These are phyloP conservation scores for Lepidopterella palustris DNA, from an alignment of 495 filamentous ascomycete species.

Conservation along the genomic window DNA sequence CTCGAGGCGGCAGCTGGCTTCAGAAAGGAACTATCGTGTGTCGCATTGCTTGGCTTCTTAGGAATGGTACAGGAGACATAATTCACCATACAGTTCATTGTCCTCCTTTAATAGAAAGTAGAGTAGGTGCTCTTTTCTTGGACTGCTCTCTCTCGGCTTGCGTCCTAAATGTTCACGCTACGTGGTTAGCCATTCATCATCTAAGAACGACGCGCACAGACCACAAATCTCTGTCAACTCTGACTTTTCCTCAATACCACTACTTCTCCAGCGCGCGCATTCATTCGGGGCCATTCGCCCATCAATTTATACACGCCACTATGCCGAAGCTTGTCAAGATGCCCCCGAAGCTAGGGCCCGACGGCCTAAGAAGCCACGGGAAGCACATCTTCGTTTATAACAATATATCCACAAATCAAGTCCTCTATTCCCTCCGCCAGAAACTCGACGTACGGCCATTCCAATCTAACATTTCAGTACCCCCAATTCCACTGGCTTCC, in stretches of 20 bases:
- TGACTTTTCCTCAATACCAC: background rate
- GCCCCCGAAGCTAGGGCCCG: background rate
- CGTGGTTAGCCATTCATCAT: background rate
- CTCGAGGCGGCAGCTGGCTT: background rate
- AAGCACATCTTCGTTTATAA: slow-evolving; percentile 76
- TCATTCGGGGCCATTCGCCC: background rate
- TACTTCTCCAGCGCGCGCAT: background rate
- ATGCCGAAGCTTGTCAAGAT: background rate
- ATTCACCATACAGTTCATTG: background rate
- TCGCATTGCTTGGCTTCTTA: background rate
- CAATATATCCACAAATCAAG: slow-evolving; percentile 73
- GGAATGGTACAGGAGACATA: background rate
- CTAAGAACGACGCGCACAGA: background rate
- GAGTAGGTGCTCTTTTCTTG: too few species aligned
- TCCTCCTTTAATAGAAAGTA: background rate
- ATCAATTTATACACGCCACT: background rate
- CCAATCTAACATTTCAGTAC: background rate
- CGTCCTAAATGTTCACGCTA: too few species aligned
- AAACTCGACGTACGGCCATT: slow-evolving; percentile 55
- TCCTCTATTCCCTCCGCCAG: slow-evolving; percentile 71
- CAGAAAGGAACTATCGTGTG: background rate
- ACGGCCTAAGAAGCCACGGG: slow-evolving; percentile 38
- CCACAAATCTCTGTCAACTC: background rate
- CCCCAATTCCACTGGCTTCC: background rate
- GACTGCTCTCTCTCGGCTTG: too few species aligned